Base-by-base conservation (phyloP, 306 rosid genomes). In the Cajanus cajan region DNA sequence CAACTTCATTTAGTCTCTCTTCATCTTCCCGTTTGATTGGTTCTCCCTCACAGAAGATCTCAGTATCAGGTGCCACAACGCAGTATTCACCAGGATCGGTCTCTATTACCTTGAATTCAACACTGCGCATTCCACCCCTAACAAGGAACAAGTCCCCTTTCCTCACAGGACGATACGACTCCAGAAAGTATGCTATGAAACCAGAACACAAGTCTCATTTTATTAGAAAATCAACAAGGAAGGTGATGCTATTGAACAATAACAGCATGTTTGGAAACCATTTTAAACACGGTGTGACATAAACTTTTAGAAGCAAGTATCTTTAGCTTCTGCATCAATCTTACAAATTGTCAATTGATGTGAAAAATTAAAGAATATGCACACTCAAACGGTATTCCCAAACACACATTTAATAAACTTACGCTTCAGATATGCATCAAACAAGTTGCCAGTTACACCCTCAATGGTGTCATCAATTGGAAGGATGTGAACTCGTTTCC, bases 391-490 rank as follows among this genome's bases (percentile, higher is more conserved):
- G n/a, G n/a, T n/a, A n/a, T n/a, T n/a, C n/a, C n/a, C n/a, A n/a
- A n/a, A n/a, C n/a, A n/a, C n/a, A n/a, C n/a, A n/a, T n/a, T n/a
- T n/a, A n/a, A 39, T 36, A 1, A 10, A 85, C 93, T 80, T 80
- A 88, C 93, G 93, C 84, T 89, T 89, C 40, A 88, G 85, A 82
- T 82, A 90, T 59, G 87, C 93, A 85, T 89, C 89, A 79, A 89
- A 90, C 77, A 87, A 77, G 86, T 85, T 87, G 74, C 93, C 96
- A 70, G 89, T 86, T 4, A 89, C 79, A 16, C 93, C 96, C 79
- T 90, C 93, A 40, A 90, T 89, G 12, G 93, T 78, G 64, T 90
- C 96, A 80, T 89, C 91, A 34, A 87, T 37, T 4, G 91, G 93
- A 83, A 90, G 91, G 68, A 90, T 80, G 78, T 86, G 93, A 72